Evolutionary conservation across 2,329 filamentous ascomycete genomes (phyloP), one percentile per base, ranked within the genome.

Genomic region (Xylariaceae sp.): DNA sequence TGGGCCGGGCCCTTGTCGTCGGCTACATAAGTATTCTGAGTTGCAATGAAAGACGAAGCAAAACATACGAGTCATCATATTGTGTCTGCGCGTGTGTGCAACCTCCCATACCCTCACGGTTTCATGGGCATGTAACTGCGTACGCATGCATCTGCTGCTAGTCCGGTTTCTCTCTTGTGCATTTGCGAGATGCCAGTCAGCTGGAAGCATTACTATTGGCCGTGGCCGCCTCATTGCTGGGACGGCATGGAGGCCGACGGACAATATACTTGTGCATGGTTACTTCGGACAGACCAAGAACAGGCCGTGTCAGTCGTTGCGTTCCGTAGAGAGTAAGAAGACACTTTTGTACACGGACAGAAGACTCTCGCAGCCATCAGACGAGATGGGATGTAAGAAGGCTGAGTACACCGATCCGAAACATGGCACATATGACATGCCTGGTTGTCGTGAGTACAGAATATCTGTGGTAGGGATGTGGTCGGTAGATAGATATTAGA

Each of bases 141-240:
- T 62, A 59, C 59, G 58, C 60, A 60, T 62, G 64, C 63, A 60
- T 57, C 55, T 52, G 42, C 39, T 23, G 49, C 23, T 42, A 44
- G 51, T 44, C 37, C 39, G 37, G 34, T 39, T 59, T 47, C 45
- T 61, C 55, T 58, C 56, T 47, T 42, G 56, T 59, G 56, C 61
- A 61, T 58, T 45, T 51, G 37, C 55, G 44, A 47, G 35, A 61
- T 62, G 62, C 64, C 58, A 61, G 60, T 64, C 61, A 67, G 55
- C 59, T 62, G 62, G 62, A 59, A 62, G 61, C 55, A 59, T 51
- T 64, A 44, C 51, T 51, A 68, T 67, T 67, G 63, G 67, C 49
- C 56, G 55, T 45, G 56, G 9, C 37, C 37, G 37, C 11, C 37
- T 30, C 23, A 30, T 30, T 50, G 45, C 49, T 61, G 60, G n/a